These are phyloP conservation scores for Gossypium trilobum DNA, from an alignment of 441 rosid species.

Conservation along the genomic window DNA sequence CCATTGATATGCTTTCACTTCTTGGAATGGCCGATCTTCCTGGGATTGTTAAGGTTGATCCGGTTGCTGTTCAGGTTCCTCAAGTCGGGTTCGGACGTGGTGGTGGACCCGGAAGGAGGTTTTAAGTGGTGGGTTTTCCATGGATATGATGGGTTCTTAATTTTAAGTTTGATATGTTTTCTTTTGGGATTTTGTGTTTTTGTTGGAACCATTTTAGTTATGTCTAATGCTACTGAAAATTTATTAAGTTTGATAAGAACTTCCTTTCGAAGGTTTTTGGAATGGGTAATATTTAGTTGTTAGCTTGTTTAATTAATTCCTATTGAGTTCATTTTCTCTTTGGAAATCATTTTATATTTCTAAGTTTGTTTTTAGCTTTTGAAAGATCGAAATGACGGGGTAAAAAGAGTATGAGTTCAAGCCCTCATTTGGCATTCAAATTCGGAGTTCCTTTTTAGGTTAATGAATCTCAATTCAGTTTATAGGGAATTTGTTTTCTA, in stretches of 20 bases:
- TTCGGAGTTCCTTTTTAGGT: neutral
- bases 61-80: constrained; percentile 22
- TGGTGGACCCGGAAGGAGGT: constrained; percentile 33
- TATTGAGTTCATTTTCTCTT: neutral
- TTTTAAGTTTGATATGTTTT: neutral
- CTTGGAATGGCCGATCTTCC: constrained; percentile 36
- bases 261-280: neutral
- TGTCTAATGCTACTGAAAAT: constrained; percentile 1
- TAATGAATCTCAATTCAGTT: neutral
- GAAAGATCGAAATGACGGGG: neutral
- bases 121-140: constrained; percentile 13
- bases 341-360: neutral
- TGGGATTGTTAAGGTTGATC: constrained; percentile 34
- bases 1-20: constrained; percentile 38
- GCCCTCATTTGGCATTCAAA: neutral
- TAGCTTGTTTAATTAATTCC: neutral
- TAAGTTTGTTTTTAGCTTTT: neutral
- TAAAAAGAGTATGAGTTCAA: neutral
- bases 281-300: neutral
- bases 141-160: neutral
- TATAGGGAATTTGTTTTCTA: neutral
- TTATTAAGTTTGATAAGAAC: neutral
- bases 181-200: neutral
- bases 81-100: constrained; percentile 24
- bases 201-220: neutral